These are phyloP conservation scores for Gentiana dahurica DNA, from an alignment of 257 asterid genomes.

Conservation along the genomic window DNA sequence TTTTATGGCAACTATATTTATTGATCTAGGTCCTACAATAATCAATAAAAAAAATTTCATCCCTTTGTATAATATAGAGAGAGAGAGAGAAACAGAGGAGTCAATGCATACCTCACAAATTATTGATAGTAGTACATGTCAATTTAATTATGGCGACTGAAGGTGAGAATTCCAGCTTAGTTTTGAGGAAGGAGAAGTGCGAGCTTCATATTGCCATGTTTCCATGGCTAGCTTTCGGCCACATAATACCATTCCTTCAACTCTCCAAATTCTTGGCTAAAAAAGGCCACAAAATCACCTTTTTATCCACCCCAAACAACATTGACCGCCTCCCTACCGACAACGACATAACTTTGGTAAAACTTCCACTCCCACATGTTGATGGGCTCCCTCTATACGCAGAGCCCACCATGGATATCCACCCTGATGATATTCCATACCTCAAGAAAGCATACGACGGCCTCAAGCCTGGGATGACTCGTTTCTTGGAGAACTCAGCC, in stretches of 20 bases:
- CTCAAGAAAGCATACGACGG: conserved; percentile 26
- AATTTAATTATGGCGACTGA: neutral
- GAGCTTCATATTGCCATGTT: conserved; percentile 18
- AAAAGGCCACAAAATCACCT: conserved; percentile 25
- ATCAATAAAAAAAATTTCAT: too few relatives aligned
- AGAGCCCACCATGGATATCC: conserved; percentile 25
- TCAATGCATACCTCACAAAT: too few relatives aligned
- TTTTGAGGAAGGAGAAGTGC: neutral
- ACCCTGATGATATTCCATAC: neutral
- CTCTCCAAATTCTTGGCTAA: conserved; percentile 19
- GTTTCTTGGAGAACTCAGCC: conserved; percentile 3
- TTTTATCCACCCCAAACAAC: conserved; percentile 24
- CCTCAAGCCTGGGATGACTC: conserved; percentile 5
- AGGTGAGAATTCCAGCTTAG: neutral
- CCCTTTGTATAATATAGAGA: too few relatives aligned
- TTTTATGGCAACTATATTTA: too few relatives aligned
- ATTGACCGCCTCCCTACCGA: conserved; percentile 17
- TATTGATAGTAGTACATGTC: too few relatives aligned
- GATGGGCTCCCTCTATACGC: conserved; percentile 18
- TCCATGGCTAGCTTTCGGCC: conserved; percentile 36
- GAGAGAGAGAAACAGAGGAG: too few relatives aligned
- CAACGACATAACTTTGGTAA: conserved; percentile 18
- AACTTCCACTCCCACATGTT: conserved; percentile 15
- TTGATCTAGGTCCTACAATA: too few relatives aligned
- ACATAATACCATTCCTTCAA: conserved; percentile 26